Conservation (phyloP, 2,329 filamentous ascomycete species). For the Periconia digitata region DNA sequence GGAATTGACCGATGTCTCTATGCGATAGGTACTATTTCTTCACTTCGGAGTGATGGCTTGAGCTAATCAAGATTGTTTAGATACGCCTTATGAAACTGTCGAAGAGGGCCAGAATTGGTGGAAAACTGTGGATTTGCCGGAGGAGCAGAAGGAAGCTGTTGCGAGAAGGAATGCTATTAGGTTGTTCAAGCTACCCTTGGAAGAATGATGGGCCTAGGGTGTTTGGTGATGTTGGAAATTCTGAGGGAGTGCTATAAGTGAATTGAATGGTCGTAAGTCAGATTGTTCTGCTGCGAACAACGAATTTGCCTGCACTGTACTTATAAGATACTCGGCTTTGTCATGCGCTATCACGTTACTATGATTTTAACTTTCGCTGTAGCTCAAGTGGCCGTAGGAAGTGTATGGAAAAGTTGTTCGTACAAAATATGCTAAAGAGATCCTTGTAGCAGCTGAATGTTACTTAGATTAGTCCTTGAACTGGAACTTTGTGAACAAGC, state of each 20-base stretch:
- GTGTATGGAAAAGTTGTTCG: no score
- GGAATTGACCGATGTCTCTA: conserved; percentile 45
- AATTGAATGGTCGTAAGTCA: no score
- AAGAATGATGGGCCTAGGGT: conserved; percentile 10
- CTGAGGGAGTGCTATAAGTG: no score
- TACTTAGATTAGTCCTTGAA: no score
- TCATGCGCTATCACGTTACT: no score
- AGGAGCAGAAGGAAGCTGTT: conserved; percentile 29
- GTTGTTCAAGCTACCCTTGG: conserved; percentile 29
- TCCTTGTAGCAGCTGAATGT: no score
- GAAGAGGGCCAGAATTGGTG: conserved; percentile 34
- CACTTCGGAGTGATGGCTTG: background rate
- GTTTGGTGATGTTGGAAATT: background rate
- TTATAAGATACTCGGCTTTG: no score
- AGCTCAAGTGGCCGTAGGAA: background rate
- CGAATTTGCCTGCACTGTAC: no score
- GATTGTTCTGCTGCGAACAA: no score
- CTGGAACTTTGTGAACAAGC: background rate
- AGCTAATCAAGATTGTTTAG: conserved; percentile 9
- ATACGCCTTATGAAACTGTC: conserved; percentile 29
- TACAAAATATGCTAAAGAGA: no score
- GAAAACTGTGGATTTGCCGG: conserved; percentile 27
- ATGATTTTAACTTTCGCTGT: no score
- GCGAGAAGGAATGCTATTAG: conserved; percentile 27
- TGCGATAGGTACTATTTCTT: conserved; percentile 33